Evolutionary conservation across 208 protist species (phyloP).

Genomic region (Trypanosoma conorhini): DNA sequence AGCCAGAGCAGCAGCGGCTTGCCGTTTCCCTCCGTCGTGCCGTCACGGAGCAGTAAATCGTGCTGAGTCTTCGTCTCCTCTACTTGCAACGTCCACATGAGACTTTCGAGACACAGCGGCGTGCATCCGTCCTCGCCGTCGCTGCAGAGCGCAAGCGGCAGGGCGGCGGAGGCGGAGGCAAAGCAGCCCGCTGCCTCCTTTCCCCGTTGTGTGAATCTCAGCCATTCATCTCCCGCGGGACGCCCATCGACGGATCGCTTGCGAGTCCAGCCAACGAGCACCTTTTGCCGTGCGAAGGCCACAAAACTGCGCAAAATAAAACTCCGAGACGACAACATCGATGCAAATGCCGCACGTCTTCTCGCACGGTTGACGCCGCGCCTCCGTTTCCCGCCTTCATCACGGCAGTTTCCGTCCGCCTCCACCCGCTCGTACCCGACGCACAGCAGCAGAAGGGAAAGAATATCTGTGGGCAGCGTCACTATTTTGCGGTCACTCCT

Average conservation of each 20-base stretch:
- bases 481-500: slow-evolving; percentile 16
- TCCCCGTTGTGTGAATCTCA: not conserved
- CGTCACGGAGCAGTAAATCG: slow-evolving; percentile 17
- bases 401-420: not conserved
- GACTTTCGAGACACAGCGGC: slow-evolving; percentile 10
- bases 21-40: not conserved
- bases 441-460: slow-evolving; percentile 77
- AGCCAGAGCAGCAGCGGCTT: slow-evolving; percentile 46
- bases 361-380: slow-evolving; percentile 16
- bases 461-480: slow-evolving; percentile 68
- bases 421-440: slow-evolving; percentile 50
- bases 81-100: slow-evolving; percentile 16
- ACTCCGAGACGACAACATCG: slow-evolving; percentile 49
- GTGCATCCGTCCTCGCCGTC: not conserved
- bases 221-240: not conserved
- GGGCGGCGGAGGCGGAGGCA: not conserved
- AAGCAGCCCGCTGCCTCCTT: not conserved
- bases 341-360: slow-evolving; percentile 35
- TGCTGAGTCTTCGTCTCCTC: slow-evolving; percentile 18
- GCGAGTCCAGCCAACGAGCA: slow-evolving; percentile 27
- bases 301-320: slow-evolving; percentile 72
- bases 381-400: not conserved
- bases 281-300: slow-evolving; percentile 44
- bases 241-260: slow-evolving; percentile 14
- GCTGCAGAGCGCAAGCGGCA: slow-evolving; percentile 20